Conservation (phyloP, 768 basidiomycete species). For the Pluteus cervinus region DNA sequence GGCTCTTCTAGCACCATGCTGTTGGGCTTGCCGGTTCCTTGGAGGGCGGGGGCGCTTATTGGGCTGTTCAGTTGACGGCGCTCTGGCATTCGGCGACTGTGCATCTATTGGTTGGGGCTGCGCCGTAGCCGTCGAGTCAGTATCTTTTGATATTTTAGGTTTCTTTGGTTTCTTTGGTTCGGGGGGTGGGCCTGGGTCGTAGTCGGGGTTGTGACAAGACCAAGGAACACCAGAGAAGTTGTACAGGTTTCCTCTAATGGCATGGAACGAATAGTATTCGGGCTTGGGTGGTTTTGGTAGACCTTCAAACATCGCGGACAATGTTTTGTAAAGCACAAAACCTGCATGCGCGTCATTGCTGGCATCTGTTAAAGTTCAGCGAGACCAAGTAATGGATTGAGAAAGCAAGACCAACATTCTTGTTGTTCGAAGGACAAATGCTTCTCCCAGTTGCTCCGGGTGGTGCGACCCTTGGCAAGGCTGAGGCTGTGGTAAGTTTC, state of each 20-base stretch:
- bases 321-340: slow-evolving; percentile 41
- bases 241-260: slow-evolving; percentile 38
- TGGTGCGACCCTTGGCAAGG: slow-evolving; percentile 54
- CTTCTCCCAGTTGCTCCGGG: slow-evolving; percentile 67
- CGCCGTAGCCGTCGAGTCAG: no score
- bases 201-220: slow-evolving; percentile 56
- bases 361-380: slow-evolving; percentile 42
- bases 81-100: no score
- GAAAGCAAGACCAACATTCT: slow-evolving; percentile 46
- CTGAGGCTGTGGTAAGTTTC: slow-evolving; percentile 49
- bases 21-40: no score
- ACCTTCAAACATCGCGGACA: slow-evolving; percentile 35
- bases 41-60: no score
- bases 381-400: slow-evolving; percentile 3
- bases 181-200: slow-evolving; percentile 68
- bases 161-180: slow-evolving; percentile 28
- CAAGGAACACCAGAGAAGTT: slow-evolving; percentile 42
- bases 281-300: slow-evolving; percentile 28
- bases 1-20: no score
- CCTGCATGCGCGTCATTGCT: slow-evolving; percentile 69
- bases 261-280: slow-evolving; percentile 54
- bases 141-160: no score
- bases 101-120: no score
- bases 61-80: no score
- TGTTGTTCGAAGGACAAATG: slow-evolving; percentile 38